Evolutionary conservation across 164 flowering plant species (phyloP).

Genomic region (Aristolochia contorta): DNA sequence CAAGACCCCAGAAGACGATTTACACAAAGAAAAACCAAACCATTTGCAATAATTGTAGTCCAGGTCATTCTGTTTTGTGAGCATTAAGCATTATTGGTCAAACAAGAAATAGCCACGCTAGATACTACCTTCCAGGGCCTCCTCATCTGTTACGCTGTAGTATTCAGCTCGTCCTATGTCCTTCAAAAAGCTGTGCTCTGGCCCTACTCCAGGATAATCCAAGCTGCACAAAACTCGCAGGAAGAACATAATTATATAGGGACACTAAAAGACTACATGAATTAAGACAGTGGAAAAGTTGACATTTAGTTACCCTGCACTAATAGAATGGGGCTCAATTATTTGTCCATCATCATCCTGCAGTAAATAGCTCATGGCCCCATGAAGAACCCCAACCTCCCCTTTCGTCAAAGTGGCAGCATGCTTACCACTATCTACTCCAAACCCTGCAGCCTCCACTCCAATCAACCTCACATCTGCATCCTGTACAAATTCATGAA

Average conservation of each 20-base stretch:
- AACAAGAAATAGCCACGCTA: too few species aligned
- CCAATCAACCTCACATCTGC: slow-evolving; percentile 69
- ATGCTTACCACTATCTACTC: slow-evolving; percentile 86
- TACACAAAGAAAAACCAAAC: too few species aligned
- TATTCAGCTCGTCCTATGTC: slow-evolving; percentile 87
- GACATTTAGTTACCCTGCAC: slow-evolving; percentile 60
- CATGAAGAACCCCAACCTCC: slow-evolving; percentile 74
- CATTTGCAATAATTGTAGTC: too few species aligned
- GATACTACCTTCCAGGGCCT: slow-evolving; percentile 75
- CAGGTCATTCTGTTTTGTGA: too few species aligned
- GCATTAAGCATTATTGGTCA: too few species aligned
- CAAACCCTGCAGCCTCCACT: slow-evolving; percentile 91
- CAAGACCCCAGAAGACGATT: too few species aligned
- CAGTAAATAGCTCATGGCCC: too few species aligned
- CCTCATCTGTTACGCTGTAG: slow-evolving; percentile 65
- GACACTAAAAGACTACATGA: neutral
- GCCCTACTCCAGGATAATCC: slow-evolving; percentile 98
- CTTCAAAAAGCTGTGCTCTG: slow-evolving; percentile 89
- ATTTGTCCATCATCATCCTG: slow-evolving; percentile 95
- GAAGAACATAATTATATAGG: too few species aligned
- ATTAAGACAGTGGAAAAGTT: neutral
- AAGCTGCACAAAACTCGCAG: slow-evolving; percentile 25
- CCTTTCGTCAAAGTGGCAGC: slow-evolving; percentile 87
- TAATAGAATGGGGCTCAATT: slow-evolving; percentile 84
- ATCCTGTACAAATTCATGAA: slow-evolving; percentile 82